These are phyloP conservation scores for Silene latifolia DNA, from an alignment of 148 eudicot genomes.

Conservation along the genomic window DNA sequence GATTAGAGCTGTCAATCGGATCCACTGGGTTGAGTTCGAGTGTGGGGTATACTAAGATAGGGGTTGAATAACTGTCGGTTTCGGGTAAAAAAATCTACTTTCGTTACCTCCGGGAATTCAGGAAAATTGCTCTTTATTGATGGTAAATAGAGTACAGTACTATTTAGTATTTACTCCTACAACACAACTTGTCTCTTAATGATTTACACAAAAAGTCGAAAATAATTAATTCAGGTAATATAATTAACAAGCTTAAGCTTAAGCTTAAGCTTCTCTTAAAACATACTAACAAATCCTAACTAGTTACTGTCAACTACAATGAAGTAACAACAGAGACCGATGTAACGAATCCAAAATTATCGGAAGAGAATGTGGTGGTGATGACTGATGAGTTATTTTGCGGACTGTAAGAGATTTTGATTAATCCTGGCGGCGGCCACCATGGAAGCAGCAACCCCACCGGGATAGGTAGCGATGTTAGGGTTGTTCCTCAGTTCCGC, in stretches of 20 bases:
- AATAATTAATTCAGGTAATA: not conserved
- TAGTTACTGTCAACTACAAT: not conserved
- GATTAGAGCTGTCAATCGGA: no score
- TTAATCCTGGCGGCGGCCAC: constrained; percentile 86
- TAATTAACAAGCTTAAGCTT: constrained; percentile 4
- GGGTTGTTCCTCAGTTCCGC: constrained; percentile 90
- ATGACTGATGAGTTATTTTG: not conserved
- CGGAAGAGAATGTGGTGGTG: not conserved
- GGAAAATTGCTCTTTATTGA: not conserved
- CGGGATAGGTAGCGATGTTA: constrained; percentile 68
- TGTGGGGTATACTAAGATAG: no score
- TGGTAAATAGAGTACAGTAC: not conserved
- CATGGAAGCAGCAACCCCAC: constrained; percentile 78
- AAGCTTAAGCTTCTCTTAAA: not conserved
- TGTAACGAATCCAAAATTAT: not conserved
- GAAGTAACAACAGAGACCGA: not conserved
- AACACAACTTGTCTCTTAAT: not conserved
- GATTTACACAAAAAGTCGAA: constrained; percentile 1
- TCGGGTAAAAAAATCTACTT: not conserved
- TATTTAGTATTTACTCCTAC: not conserved
- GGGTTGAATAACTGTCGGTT: not conserved
- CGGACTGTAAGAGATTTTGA: constrained; percentile 22
- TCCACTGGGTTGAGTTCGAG: no score
- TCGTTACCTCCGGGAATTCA: not conserved
- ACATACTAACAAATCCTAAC: not conserved